Evolutionary conservation across 331 rosid genomes (phyloP), one percentile per base, ranked within the genome.

Genomic region (Dryas integrifolia): DNA sequence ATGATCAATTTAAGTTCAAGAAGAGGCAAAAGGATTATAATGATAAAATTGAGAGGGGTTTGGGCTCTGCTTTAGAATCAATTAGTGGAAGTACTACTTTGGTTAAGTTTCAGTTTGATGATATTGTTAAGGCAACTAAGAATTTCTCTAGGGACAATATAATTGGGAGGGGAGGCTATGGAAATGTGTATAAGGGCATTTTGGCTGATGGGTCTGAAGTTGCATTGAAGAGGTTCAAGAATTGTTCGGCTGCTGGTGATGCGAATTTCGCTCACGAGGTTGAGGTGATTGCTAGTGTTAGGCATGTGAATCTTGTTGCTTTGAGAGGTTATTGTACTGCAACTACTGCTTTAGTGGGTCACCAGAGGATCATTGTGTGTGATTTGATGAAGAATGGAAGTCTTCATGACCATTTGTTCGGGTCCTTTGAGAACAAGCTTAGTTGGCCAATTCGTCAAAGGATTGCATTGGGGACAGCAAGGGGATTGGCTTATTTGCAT

Each of bases 221-320:
- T 73, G 98, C 96, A 3, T 45, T 92, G 76, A 92, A 92, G 85
- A 82, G 98, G 87, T 92, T 92, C 67, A 92, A 92, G 96, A 92
- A 90, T 45, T 88, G 96, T 71, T 88, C 97, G 0, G 89, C 97
- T 55, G 79, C 96, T 0, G 98, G 98, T 0, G 96, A 92, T 70
- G 72, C 86, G 3, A 88, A 69, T 51, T 92, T 92, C 43, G 81
- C 91, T 38, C 98, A 92, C 12, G 97, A 92, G 76, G 98, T 90
- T 43, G 82, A 87, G 81, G 97, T 92, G 58, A 92, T 92, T 71
- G 96, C 97, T 0, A 90, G 98, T 16, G 86, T 92, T 35, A 82
- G 97, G 77, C 98, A 92, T 77, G 96, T 92, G 1, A 92, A 90
- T 44, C 96, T 92, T 53, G 96, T 92, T 18, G 92, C 92, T 4